Evolutionary conservation across 352 stramenopile species (phyloP), one percentile per base, ranked within the genome.

Genomic region (Bremia lactucae): DNA sequence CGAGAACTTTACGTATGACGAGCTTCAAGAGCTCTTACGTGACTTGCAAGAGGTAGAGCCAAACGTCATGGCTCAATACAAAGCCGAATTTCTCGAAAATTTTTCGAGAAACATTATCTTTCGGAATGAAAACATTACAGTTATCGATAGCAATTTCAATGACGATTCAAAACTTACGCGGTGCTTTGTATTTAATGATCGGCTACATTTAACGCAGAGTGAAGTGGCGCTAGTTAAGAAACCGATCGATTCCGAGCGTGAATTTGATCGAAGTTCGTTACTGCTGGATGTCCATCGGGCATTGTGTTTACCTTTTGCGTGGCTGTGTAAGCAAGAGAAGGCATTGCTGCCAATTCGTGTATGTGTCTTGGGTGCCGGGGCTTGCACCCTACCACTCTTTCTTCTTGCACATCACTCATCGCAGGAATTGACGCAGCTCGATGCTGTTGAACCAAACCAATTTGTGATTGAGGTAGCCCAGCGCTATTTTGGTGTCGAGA

Each of bases 131-230:
- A n/a, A 65, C 2, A 57, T 87, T 19, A 77, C 67, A 0, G 74
- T 90, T 10, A 23, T 87, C 13, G 77, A 90, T 37, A 84, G 46
- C 7, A 71, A 65, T 24, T 42, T 85, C 19, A 53, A 74, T 0
- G 57, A 35, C 10, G 40, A 46, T 19, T n/a, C 13, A 9, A 56
- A 49, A 5, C 55, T 64, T 2, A 72, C 72, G 23, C 66, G 77
- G 16, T 82, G 63, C 21, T 83, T 87, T 21, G 62, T 87, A 37
- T 90, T 87, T 47, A 83, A 73, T 15, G 59, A 87, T 33, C 68
- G 77, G 5, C 49, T 82, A 25, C 68, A 85, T 28, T 56, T 90
- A 38, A 68, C 74, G 7, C 77, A 90, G 49, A 87, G 72, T 13
- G 77, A 90, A 45, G 68, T 90, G 15, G 36, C 55, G 2, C 26